phyloP scores from a whole-genome alignment of 352 stramenopile genomes.

The Peronospora belbahrii region DNA sequence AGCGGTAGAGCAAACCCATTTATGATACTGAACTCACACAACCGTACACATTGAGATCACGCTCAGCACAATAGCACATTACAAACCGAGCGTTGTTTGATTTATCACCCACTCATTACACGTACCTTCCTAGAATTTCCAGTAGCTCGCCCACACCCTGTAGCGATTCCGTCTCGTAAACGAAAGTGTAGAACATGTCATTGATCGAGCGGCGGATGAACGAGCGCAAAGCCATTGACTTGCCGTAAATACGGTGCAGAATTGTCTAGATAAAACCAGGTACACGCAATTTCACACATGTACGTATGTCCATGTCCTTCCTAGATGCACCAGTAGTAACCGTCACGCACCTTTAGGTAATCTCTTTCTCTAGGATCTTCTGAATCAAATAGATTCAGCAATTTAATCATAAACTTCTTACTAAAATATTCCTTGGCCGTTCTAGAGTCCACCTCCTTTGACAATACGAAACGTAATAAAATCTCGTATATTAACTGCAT shows the following conservation, averaged over 20 bases:
- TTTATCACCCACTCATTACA: no score
- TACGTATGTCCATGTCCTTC: background rate
- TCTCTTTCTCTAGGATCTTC: constrained; percentile 97
- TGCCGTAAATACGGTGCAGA: constrained; percentile 97
- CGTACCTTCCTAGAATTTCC: constrained; percentile 92
- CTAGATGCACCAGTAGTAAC: background rate
- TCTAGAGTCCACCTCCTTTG: constrained; percentile 94
- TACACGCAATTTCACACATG: background rate
- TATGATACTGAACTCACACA: constrained; percentile 87
- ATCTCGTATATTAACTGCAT: constrained; percentile 99
- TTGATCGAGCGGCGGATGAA: constrained; percentile 97
- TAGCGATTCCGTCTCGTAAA: constrained; percentile 95
- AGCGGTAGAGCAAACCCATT: constrained; percentile 99
- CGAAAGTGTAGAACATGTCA: constrained; percentile 97
- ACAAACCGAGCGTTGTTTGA: no score
- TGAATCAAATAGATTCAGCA: constrained; percentile 84
- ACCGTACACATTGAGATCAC: background rate
- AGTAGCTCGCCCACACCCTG: constrained; percentile 96
- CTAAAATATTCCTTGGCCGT: constrained; percentile 96
- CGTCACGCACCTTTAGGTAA: constrained; percentile 88
- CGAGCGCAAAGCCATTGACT: constrained; percentile 96
- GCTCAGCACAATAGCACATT: constrained; percentile 1
- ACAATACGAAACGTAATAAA: constrained; percentile 96
- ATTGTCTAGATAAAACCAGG: constrained; percentile 79
- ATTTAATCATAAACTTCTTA: constrained; percentile 94